Conservation (phyloP, 495 filamentous ascomycete genomes). For the Talaromyces stipitatus region DNA sequence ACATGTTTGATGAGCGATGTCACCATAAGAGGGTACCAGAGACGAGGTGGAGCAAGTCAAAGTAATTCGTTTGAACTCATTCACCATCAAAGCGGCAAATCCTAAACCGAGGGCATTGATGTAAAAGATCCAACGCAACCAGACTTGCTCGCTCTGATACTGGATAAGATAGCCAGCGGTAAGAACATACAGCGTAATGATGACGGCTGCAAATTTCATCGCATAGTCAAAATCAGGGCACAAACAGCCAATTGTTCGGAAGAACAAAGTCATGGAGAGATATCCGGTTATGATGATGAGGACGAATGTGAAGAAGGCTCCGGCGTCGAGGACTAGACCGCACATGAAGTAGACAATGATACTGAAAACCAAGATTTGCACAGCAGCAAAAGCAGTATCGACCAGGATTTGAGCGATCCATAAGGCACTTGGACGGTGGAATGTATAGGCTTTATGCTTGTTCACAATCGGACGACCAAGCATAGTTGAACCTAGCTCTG, state of each 20-base stretch:
- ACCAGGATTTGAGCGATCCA: conserved; percentile 52
- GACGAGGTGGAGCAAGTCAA: conserved; percentile 38
- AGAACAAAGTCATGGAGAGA: conserved; percentile 53
- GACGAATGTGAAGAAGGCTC: conserved; percentile 56
- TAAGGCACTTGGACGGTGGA: conserved; percentile 60
- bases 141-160: conserved; percentile 40
- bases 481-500: conserved; percentile 64
- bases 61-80: conserved; percentile 52
- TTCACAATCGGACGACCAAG: conserved; percentile 59
- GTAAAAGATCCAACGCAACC: conserved; percentile 54
- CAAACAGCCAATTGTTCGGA: conserved; percentile 40
- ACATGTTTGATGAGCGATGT: conserved; percentile 33
- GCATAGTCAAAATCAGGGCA: conserved; percentile 43
- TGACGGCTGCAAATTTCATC: conserved; percentile 37
- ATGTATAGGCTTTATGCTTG: conserved; percentile 57
- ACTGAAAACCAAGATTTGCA: conserved; percentile 60
- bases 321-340: conserved; percentile 36
- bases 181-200: conserved; percentile 40
- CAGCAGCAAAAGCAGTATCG: conserved; percentile 48
- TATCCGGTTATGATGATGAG: conserved; percentile 46
- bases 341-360: conserved; percentile 56
- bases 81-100: conserved; percentile 42
- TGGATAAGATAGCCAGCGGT: conserved; percentile 46
- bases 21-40: conserved; percentile 13
- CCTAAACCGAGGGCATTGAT: conserved; percentile 42